Conservation (phyloP, 345 rosid species). For the Alliaria petiolata region DNA sequence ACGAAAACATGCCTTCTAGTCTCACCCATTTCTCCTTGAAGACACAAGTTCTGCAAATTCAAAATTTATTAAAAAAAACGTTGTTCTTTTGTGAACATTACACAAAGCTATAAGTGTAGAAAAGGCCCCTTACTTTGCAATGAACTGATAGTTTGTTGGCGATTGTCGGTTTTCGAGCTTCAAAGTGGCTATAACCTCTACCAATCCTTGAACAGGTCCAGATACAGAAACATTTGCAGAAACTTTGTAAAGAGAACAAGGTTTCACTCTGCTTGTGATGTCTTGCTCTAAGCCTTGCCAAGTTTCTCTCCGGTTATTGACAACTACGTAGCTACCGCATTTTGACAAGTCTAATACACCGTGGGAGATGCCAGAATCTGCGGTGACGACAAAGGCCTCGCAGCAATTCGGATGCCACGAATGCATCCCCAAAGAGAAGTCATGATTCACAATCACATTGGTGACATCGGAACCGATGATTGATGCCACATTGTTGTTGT, state of each 20-base stretch:
- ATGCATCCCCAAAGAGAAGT: slow-evolving; percentile 67
- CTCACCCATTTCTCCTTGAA: slow-evolving; percentile 68
- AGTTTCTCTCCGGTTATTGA: slow-evolving; percentile 62
- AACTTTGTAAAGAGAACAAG: slow-evolving; percentile 51
- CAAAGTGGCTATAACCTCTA: slow-evolving; percentile 73
- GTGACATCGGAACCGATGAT: slow-evolving; percentile 46
- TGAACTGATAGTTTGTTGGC: slow-evolving; percentile 47
- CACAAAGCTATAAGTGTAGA: background rate
- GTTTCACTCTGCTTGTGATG: slow-evolving; percentile 59
- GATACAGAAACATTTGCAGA: slow-evolving; percentile 71
- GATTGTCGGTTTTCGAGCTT: slow-evolving; percentile 55
- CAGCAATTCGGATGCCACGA: slow-evolving; percentile 87
- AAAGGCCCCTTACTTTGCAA: slow-evolving; percentile 64
- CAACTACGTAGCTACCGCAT: slow-evolving; percentile 47
- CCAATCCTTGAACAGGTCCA: slow-evolving; percentile 52
- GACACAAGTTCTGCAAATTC: slow-evolving; percentile 54
- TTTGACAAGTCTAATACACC: slow-evolving; percentile 36
- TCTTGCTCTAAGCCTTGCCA: slow-evolving; percentile 99
- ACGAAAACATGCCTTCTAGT: slow-evolving; percentile 73
- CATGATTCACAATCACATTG: slow-evolving; percentile 63
- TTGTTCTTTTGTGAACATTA: slow-evolving; percentile 40
- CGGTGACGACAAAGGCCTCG: slow-evolving; percentile 52
- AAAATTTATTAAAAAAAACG: slow-evolving; percentile 29
- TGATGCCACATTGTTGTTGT: slow-evolving; percentile 33
- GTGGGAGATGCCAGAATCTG: slow-evolving; percentile 40